Base-by-base conservation (phyloP, 2,329 filamentous ascomycete species). In the Trichothecium sympodiale region DNA sequence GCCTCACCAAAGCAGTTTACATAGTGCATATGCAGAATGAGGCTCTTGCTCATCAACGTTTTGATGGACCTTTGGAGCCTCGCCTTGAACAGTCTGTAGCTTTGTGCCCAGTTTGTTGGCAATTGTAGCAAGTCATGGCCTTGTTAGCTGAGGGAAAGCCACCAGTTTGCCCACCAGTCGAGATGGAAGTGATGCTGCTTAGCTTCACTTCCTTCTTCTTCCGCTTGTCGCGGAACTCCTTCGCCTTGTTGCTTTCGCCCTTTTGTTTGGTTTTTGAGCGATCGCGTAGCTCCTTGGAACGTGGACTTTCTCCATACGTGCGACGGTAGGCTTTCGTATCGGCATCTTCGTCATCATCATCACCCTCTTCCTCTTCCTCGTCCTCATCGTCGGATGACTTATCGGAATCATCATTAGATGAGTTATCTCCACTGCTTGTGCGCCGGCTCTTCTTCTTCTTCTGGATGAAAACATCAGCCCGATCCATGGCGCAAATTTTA, bases 121-220 rank as follows among this genome's bases (percentile, higher is more conserved):
- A 84, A 14, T 59, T 67, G 54, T 70, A 74, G 51, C 80, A 84
- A 31, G 61, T 62, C 43, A 55, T 46, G 17, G 44, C 20, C 32
- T 50, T 52, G 35, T 36, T 37, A 42, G 27, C 28, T 48, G 28
- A 41, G 48, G 14, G 17, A 27, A 31, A 35, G n/a, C 29, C 10
- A 14, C 20, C 30, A 36, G 30, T 32, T 31, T 20, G 31, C 16
- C 55, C 56, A 2, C 46, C 49, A 3, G 50, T 50, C n/a, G 78
- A 83, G 32, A 84, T 74, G 2, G 75, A 79, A 4, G 65, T 69
- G 38, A 78, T 52, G 17, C 65, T 65, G 48, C 80, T 80, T 38
- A 85, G 57, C 41, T 79, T 78, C 35, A 83, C 65, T 37, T 80
- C 74, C 52, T 79, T 80, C 53, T 76, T 76, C 47, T 73, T 69